Conservation (phyloP, 306 rosid species). For the Lotus japonicus region DNA sequence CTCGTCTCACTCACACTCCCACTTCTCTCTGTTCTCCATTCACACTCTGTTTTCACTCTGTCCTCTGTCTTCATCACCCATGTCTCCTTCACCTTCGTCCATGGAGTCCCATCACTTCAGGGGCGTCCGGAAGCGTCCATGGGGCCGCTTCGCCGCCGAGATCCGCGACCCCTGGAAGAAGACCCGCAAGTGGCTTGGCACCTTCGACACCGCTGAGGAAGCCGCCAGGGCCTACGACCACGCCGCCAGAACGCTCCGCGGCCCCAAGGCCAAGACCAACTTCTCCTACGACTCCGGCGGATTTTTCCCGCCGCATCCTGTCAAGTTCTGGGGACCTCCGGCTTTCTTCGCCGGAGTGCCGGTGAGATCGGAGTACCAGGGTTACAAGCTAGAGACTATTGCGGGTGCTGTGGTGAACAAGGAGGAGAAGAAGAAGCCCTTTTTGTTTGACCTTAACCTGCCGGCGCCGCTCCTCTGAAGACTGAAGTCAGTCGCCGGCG, state of each 20-base stretch:
- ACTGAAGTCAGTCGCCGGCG: constrained; percentile 16
- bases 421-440: constrained; percentile 41
- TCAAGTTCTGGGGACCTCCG: constrained; percentile 31
- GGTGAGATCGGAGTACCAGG: constrained; percentile 51
- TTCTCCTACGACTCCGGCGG: constrained; percentile 23
- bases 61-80: background rate
- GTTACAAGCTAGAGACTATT: constrained; percentile 47
- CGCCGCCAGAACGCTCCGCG: constrained; percentile 56
- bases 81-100: background rate
- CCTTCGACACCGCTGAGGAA: constrained; percentile 64
- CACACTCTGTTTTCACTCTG: too few species aligned
- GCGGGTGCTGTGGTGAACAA: constrained; percentile 16
- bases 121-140: constrained; percentile 63
- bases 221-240: constrained; percentile 68
- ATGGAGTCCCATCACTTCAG: constrained; percentile 36
- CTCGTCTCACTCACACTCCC: background rate
- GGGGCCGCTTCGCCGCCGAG: constrained; percentile 73
- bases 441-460: constrained; percentile 50
- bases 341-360: constrained; percentile 4
- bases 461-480: constrained; percentile 53
- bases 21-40: background rate
- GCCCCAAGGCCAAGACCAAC: constrained; percentile 62
- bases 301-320: background rate
- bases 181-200: constrained; percentile 72
- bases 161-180: constrained; percentile 64